phyloP scores from a whole-genome alignment of 108 stramenopile genomes.

The Hondaea fermentalgiana region DNA sequence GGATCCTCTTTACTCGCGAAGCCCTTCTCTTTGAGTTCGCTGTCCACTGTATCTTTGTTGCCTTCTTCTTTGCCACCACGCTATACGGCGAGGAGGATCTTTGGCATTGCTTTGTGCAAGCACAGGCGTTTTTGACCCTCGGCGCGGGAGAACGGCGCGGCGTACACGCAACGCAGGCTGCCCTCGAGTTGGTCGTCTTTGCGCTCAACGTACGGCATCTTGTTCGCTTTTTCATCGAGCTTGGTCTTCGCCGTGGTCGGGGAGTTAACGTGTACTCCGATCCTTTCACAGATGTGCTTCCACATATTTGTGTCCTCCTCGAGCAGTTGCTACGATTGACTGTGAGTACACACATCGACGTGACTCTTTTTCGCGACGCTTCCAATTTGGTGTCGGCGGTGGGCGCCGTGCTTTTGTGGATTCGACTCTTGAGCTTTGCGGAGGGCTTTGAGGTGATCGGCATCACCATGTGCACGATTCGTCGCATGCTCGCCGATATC shows the following conservation, averaged over 20 bases:
- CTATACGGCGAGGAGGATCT: neutral
- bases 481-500: neutral
- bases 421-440: neutral
- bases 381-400: neutral
- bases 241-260: neutral
- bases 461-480: neutral
- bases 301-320: neutral
- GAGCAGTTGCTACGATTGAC: neutral
- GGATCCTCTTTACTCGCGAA: neutral
- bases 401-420: neutral
- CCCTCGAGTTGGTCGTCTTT: neutral
- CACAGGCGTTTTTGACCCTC: neutral
- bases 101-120: neutral
- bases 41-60: neutral
- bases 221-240: neutral
- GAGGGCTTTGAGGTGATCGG: conserved; percentile 13
- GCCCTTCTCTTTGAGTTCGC: neutral
- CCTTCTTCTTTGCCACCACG: neutral
- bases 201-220: neutral
- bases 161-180: neutral
- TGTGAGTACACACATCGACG: neutral
- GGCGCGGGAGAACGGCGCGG: neutral
- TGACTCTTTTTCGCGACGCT: neutral
- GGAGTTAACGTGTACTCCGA: neutral
- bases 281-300: neutral